phyloP scores from a whole-genome alignment of 371 early-diverging fungal species.

The Mortierella sp. region DNA sequence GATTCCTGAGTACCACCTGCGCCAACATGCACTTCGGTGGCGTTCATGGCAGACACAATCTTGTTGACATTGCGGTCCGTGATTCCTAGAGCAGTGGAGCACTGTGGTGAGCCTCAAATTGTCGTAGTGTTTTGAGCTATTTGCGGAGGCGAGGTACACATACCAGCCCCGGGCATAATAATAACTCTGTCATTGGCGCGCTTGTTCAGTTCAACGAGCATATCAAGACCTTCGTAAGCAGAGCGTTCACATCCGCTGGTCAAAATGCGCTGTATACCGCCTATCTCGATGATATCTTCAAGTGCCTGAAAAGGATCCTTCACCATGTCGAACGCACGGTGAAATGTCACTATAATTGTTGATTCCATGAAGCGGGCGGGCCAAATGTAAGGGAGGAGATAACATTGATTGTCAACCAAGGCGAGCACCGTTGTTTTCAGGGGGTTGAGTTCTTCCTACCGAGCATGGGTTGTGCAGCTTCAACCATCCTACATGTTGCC shows the following conservation, averaged over 20 bases:
- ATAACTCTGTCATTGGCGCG: slow-evolving; percentile 55
- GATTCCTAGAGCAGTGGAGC: slow-evolving; percentile 22
- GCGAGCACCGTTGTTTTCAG: not conserved
- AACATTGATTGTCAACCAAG: not conserved
- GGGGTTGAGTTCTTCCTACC: slow-evolving; percentile 20
- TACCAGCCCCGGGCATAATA: slow-evolving; percentile 69
- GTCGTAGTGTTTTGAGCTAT: not conserved
- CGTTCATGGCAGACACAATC: slow-evolving; percentile 40
- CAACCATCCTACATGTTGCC: slow-evolving; percentile 61
- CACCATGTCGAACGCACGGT: slow-evolving; percentile 72
- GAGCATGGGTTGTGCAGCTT: slow-evolving; percentile 61
- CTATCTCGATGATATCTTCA: slow-evolving; percentile 61
- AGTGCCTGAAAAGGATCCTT: slow-evolving; percentile 63
- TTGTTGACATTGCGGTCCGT: slow-evolving; percentile 46
- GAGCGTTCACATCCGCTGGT: slow-evolving; percentile 66
- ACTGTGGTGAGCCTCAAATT: not conserved
- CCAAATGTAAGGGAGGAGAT: too few species aligned
- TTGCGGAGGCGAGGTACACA: not conserved
- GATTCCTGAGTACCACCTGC: slow-evolving; percentile 48
- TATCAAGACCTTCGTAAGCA: slow-evolving; percentile 63
- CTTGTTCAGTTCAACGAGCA: slow-evolving; percentile 53
- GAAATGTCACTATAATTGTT: slow-evolving; percentile 63
- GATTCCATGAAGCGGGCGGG: not conserved
- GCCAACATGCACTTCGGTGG: slow-evolving; percentile 54
- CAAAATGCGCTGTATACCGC: slow-evolving; percentile 66